A percentile compares a stretch with the other conserved stretches of the same genome.
Evolutionary conservation across 331 rosid species (phyloP).

Genomic region (Saraca asoca): DNA sequence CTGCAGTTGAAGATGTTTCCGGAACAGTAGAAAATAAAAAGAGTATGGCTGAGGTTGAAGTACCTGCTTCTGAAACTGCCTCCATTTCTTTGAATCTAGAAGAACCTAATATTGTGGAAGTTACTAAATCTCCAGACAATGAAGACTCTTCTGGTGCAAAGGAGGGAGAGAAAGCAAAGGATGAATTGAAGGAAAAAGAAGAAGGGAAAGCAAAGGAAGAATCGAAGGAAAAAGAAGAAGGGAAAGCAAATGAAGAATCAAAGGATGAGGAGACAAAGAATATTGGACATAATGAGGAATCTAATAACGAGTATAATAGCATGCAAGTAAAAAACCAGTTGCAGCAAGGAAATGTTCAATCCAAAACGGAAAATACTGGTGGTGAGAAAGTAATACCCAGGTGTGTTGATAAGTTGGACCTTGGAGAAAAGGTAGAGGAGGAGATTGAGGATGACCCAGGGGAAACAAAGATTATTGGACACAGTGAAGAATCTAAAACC

Average conservation of each 20-base stretch:
- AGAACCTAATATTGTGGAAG: conserved; percentile 31
- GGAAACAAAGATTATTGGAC: conserved; percentile 35
- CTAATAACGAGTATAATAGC: conserved; percentile 19
- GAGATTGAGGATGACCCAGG: conserved; percentile 41
- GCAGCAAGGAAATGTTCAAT: conserved; percentile 39
- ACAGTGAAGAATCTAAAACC: conserved; percentile 27
- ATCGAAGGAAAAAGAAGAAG: neutral
- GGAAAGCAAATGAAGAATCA: conserved; percentile 5
- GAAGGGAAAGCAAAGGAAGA: conserved; percentile 32
- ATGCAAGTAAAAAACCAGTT: conserved; percentile 37
- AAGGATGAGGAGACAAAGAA: neutral
- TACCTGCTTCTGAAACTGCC: conserved; percentile 31
- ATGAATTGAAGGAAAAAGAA: neutral
- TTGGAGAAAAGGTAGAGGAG: conserved; percentile 48
- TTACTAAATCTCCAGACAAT: conserved; percentile 33
- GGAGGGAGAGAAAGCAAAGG: conserved; percentile 37
- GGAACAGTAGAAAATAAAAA: conserved; percentile 23
- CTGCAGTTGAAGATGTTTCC: conserved; percentile 35
- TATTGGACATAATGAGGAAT: conserved; percentile 36
- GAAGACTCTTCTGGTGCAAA: conserved; percentile 31
- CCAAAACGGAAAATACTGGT: conserved; percentile 26
- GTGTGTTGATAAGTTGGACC: conserved; percentile 46
- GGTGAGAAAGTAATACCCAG: conserved; percentile 36
- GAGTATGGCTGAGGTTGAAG: conserved; percentile 23
- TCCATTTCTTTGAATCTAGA: conserved; percentile 27